Evolutionary conservation across 768 basidiomycete genomes (phyloP), one percentile per base, ranked within the genome.

Genomic region (Filobasidium wieringae): DNA sequence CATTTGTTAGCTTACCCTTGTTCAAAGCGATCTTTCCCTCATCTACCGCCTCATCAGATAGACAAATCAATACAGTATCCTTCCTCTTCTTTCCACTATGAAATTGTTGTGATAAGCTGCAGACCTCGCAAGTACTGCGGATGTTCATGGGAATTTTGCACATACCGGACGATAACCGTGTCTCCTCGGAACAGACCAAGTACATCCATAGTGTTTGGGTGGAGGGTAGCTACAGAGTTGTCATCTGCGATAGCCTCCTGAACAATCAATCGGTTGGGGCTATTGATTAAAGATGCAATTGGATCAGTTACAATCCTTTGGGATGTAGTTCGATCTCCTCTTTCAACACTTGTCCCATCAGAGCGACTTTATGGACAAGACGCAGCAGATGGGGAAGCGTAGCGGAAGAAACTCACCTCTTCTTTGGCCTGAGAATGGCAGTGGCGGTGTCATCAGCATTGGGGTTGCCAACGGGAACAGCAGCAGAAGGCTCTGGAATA

Each of bases 21-120:
- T 99, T 99, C 77, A 99, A 78, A 68, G 95, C 92, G 63, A 99
- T 92, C 72, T 88, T 88, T 58, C 95, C 93, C 76, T 97, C 95
- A 67, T 96, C 95, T 61, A 97, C 88, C 61, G 93, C 89, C 68
- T 97, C 95, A 37, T 87, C 87, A 69, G 86, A 87, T 69, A 99
- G 76, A 69, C 91, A 95, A 73, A 97, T 97, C 61, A 99, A 84
- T 40, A 99, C 95, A 7, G 93, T 96, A 68, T 97, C 92, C 67
- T 86, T 84, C 70, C 95, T 84, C 79, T 95, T 92, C 82, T 97
- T 97, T 47, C 95, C 93, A 60, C 92, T 91, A n/a, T n/a, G 37
- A n/a, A 39, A 12, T 39, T 39, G 12, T 39, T 12, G n/a, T 39
- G n/a, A 24, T 11, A 4, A 31, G 24, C 32, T 41, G 7, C 24